A percentile compares a stretch with the other conserved stretches of the same genome.
Conservation (phyloP, 371 early-diverging fungal species). For the Mortierella polycephala region DNA sequence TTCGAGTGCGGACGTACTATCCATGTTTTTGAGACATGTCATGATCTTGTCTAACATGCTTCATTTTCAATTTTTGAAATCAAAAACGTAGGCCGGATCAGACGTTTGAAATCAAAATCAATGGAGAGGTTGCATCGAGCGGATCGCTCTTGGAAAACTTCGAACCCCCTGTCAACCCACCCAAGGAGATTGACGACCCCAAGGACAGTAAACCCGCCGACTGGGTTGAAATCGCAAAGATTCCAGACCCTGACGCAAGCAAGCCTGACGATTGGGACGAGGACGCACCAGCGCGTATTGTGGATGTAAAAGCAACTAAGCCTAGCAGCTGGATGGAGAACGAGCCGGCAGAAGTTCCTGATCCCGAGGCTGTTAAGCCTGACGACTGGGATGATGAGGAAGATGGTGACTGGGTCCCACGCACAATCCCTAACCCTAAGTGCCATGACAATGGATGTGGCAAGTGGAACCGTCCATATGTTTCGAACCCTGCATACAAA, state of each 20-base stretch:
- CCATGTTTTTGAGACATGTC: background rate
- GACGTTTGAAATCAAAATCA: slow-evolving; percentile 85
- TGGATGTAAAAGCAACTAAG: slow-evolving; percentile 88
- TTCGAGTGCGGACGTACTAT: no score
- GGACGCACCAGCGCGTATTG: slow-evolving; percentile 71
- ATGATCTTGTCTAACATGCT: background rate
- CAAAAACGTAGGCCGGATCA: slow-evolving; percentile 78
- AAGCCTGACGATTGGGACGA: slow-evolving; percentile 93
- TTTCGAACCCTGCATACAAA: slow-evolving; percentile 91
- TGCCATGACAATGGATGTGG: slow-evolving; percentile 84
- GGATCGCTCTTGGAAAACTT: slow-evolving; percentile 91
- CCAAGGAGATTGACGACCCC: slow-evolving; percentile 94
- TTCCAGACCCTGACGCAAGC: slow-evolving; percentile 85
- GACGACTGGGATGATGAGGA: slow-evolving; percentile 94
- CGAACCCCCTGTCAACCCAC: slow-evolving; percentile 79
- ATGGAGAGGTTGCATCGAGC: slow-evolving; percentile 73
- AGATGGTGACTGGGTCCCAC: slow-evolving; percentile 92
- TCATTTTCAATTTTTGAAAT: background rate
- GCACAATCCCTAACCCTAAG: slow-evolving; percentile 79
- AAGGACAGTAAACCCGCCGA: slow-evolving; percentile 91
- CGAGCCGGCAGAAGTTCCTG: slow-evolving; percentile 79
- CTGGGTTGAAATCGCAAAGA: slow-evolving; percentile 94
- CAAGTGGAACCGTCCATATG: slow-evolving; percentile 69
- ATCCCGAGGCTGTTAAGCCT: slow-evolving; percentile 92
- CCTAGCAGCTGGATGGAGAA: slow-evolving; percentile 93